Evolutionary conservation across 805 yeast genomes (phyloP).

Genomic region (Cyberlindnera subsufficiens): DNA sequence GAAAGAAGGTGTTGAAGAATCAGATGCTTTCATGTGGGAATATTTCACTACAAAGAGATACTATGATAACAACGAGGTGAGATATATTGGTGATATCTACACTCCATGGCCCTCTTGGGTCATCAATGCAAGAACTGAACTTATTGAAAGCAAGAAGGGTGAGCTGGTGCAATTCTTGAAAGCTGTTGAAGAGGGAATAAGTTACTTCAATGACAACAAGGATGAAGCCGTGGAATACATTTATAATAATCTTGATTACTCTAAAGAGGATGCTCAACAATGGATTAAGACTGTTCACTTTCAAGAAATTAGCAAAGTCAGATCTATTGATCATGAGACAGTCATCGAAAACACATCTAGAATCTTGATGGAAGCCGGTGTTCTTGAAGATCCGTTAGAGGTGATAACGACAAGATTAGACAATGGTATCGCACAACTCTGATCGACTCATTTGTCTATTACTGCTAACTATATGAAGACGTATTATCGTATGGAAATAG

Average conservation of each 20-base stretch:
- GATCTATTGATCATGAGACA: conserved; percentile 8
- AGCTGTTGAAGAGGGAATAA: conserved; percentile 62
- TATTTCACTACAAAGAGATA: conserved; percentile 83
- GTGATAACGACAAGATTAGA: conserved; percentile 7
- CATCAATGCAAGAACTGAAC: conserved; percentile 45
- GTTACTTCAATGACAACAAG: conserved; percentile 50
- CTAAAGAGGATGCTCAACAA: conserved; percentile 67
- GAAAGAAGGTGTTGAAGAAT: conserved; percentile 34
- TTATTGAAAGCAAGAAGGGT: conserved; percentile 26
- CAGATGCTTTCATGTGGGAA: conserved; percentile 96
- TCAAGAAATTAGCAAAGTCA: conserved; percentile 19
- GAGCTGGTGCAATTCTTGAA: conserved; percentile 36
- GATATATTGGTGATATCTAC: conserved; percentile 78
- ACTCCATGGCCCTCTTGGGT: conserved; percentile 99
- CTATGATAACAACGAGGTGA: conserved; percentile 75
- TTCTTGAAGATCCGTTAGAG: conserved; percentile 11
- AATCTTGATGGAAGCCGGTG: conserved; percentile 15
- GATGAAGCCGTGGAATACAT: conserved; percentile 68
- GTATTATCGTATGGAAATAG: background rate
- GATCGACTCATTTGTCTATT: background rate
- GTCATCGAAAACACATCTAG: conserved; percentile 12
- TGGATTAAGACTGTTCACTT: conserved; percentile 82
- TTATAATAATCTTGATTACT: conserved; percentile 63
- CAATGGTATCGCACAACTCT: conserved; percentile 3
- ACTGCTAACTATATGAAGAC: background rate